Percentiles rank a stretch among this genome's conserved stretches.
phyloP scores from a whole-genome alignment of 176 grass and related monocot species.

The Alopecurus myosuroides region DNA sequence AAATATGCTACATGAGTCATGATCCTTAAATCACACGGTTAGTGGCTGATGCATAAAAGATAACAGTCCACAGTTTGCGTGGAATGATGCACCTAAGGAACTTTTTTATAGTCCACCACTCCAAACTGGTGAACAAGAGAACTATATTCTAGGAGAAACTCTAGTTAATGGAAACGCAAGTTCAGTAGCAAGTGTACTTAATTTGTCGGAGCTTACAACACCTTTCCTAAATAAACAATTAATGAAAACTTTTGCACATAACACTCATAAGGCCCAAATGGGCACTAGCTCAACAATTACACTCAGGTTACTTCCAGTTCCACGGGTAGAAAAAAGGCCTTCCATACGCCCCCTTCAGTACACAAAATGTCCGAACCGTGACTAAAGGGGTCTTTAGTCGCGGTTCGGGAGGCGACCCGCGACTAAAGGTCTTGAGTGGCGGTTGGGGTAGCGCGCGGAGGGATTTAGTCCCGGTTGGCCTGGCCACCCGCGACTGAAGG shows the following conservation, averaged over 20 bases:
- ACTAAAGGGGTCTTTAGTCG: too few relatives aligned
- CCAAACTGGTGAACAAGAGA: slow-evolving; percentile 8
- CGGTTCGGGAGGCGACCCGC: too few relatives aligned
- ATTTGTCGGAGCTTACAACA: slow-evolving; percentile 1
- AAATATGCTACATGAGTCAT: too few relatives aligned
- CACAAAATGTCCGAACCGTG: too few relatives aligned
- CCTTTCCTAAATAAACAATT: not conserved
- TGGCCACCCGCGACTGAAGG: too few relatives aligned
- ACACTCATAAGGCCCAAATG: not conserved
- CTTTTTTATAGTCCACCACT: slow-evolving; percentile 20
- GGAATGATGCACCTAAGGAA: slow-evolving; percentile 31
- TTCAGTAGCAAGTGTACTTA: slow-evolving; percentile 8
- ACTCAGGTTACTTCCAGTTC: too few relatives aligned
- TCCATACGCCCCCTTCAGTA: too few relatives aligned
- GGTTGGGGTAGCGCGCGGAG: too few relatives aligned
- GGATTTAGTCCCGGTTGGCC: too few relatives aligned
- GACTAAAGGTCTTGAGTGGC: too few relatives aligned
- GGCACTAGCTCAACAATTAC: slow-evolving; percentile 10
- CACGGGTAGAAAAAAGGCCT: too few relatives aligned
- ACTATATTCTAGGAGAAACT: slow-evolving; percentile 10
- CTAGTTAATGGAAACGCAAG: slow-evolving; percentile 7
- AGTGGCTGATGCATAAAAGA: slow-evolving; percentile 25
- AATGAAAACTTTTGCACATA: not conserved
- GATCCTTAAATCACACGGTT: too few relatives aligned
- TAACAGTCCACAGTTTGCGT: slow-evolving; percentile 12